A percentile compares a stretch with the other conserved stretches of the same genome.
Evolutionary conservation across 257 asterid genomes (phyloP).

Genomic region (Henckelia pumila): DNA sequence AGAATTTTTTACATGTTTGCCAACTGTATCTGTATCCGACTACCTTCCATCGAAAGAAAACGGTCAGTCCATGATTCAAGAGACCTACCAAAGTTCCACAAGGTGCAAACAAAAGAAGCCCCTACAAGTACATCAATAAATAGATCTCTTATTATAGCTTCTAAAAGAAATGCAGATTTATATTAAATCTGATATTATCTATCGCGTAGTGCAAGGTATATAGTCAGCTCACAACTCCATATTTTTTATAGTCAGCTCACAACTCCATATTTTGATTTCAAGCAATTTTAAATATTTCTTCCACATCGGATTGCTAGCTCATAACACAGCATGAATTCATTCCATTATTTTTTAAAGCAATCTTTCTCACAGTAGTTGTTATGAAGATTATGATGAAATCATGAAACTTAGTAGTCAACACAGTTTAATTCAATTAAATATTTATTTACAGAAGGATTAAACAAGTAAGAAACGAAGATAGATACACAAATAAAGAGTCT

Average conservation of each 20-base stretch:
- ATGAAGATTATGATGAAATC: not conserved
- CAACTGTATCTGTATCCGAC: slow-evolving; percentile 63
- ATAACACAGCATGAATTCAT: not conserved
- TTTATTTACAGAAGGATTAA: not conserved
- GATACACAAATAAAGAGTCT: not conserved
- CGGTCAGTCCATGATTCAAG: not conserved
- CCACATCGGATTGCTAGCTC: not conserved
- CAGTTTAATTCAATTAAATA: not conserved
- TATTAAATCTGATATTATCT: not conserved
- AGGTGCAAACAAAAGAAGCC: not conserved
- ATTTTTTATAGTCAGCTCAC: no score
- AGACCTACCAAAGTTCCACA: not conserved
- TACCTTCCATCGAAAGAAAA: slow-evolving; percentile 49
- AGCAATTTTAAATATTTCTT: not conserved
- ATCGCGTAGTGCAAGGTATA: not conserved
- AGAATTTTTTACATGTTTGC: slow-evolving; percentile 53
- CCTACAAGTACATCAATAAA: not conserved
- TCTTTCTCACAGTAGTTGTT: not conserved
- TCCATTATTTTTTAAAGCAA: not conserved
- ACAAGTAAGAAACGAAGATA: not conserved
- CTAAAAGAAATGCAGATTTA: not conserved
- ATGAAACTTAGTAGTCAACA: slow-evolving; percentile 3
- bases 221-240: not conserved
- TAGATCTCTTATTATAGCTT: not conserved
- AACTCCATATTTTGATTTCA: no score